Evolutionary conservation across 805 yeast genomes (phyloP).

Genomic region (Yarrowia deformans): DNA sequence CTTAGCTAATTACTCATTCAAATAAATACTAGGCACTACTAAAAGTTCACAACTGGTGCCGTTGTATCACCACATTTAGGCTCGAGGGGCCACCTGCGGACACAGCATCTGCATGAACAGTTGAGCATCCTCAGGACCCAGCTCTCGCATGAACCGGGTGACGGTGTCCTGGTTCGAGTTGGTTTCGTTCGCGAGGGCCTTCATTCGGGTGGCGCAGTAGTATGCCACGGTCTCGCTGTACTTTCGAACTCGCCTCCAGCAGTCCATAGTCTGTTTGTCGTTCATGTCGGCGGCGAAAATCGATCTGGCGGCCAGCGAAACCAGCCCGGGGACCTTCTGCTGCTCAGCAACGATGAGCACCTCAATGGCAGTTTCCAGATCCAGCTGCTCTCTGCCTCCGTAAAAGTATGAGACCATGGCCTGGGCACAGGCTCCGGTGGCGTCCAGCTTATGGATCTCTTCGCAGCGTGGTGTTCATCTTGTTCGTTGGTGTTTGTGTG

Average conservation of each 20-base stretch:
- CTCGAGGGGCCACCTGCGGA: neutral
- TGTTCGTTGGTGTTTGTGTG: too few species aligned
- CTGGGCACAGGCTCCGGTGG: neutral
- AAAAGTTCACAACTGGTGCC: too few species aligned
- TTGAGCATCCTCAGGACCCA: neutral
- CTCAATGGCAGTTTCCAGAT: neutral
- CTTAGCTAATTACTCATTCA: too few species aligned
- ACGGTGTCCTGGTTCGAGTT: neutral
- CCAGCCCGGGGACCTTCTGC: neutral
- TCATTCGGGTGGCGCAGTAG: neutral
- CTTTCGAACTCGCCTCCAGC: neutral
- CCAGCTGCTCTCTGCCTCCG: neutral
- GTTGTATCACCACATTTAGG: neutral
- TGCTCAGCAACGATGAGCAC: neutral
- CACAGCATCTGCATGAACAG: constrained; percentile 5
- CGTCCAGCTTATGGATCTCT: neutral
- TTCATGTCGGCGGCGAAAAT: neutral
- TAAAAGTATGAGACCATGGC: constrained; percentile 1
- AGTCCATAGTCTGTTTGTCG: neutral
- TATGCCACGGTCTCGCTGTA: neutral
- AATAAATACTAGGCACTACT: too few species aligned
- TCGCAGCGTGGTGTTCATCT: neutral
- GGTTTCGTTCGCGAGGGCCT: neutral
- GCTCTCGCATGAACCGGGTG: neutral
- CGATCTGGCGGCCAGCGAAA: neutral